Evolutionary conservation across 2,329 filamentous ascomycete genomes (phyloP), one percentile per base, ranked within the genome.

Genomic region (Clarireedia sp.): DNA sequence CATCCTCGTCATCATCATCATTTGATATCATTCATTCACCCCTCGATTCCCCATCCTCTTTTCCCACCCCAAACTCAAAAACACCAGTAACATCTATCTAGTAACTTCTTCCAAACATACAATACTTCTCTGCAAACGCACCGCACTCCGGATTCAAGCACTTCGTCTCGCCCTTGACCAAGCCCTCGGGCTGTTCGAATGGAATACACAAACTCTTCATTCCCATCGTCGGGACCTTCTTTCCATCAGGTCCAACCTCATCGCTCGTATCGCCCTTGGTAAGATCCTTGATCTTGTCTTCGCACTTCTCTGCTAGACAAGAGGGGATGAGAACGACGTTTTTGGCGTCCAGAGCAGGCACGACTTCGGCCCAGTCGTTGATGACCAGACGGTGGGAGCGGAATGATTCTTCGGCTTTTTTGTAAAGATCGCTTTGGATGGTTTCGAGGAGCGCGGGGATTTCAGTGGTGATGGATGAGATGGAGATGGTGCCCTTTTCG

Each of bases 271-370:
- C 87, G 61, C 87, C 86, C 44, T 87, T 89, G 60, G 89, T 95
- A 69, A 91, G 78, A 55, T 95, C 90, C 81, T 97, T 97, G 76
- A 97, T 90, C 71, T 89, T 83, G 66, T 96, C 92, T 74, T 96
- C 92, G 68, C 92, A 97, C 70, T 88, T 83, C 62, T 75, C 74
- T 37, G 82, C 87, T 59, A 91, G 77, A 70, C 95, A 99, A 77
- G 90, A 88, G 52, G 92, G 92, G 62, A 97, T 95, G 58, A 97
- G 76, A 44, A 95, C 85, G 44, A 97, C 85, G 68, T 97, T 96
- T 81, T 95, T 95, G 69, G 81, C 77, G 72, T 99, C 94, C 41
- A 99, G 82, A 0, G 89, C 84, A 7, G 94, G 92, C 46, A 94
- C 82, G 55, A 99, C 95, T 52, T 96, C 86, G 40, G 89, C 85